phyloP scores from a whole-genome alignment of 345 rosid genomes.

The Melaleuca alternifolia region DNA sequence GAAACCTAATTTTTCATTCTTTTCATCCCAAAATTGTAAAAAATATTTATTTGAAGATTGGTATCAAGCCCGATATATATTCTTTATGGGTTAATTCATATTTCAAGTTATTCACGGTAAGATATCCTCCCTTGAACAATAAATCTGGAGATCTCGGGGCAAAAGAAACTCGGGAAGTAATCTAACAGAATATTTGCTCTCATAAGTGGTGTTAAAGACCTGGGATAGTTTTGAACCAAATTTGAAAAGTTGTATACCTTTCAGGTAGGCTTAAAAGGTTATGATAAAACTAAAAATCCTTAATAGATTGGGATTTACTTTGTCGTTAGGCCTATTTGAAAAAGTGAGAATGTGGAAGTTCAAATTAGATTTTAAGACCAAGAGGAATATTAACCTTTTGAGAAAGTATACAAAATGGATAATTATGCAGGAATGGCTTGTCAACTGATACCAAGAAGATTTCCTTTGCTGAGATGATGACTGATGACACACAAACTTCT shows the following conservation, averaged over 20 bases:
- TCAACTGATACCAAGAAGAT: conserved; percentile 47
- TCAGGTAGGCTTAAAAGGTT: not conserved
- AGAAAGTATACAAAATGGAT: not conserved
- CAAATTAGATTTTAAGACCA: not conserved
- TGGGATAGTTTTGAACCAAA: not conserved
- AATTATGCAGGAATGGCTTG: conserved; percentile 74
- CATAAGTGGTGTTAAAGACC: not conserved
- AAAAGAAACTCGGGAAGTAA: not conserved
- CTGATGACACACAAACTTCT: conserved; percentile 88
- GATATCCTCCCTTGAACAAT: not conserved
- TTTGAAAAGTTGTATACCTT: not conserved
- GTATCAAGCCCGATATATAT: not conserved
- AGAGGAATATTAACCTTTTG: not conserved
- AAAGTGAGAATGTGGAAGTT: not conserved
- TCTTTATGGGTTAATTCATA: not conserved
- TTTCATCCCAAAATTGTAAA: not conserved
- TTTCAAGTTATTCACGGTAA: not conserved
- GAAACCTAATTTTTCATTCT: not conserved
- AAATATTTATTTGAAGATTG: not conserved
- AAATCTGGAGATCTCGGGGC: not conserved
- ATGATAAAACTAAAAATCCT: not conserved
- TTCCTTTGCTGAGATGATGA: conserved; percentile 95
- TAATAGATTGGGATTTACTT: not conserved
- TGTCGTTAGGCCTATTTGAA: not conserved
- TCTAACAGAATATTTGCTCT: not conserved